These are phyloP conservation scores for Pistacia integerrima DNA, from an alignment of 345 rosid species.

Conservation along the genomic window DNA sequence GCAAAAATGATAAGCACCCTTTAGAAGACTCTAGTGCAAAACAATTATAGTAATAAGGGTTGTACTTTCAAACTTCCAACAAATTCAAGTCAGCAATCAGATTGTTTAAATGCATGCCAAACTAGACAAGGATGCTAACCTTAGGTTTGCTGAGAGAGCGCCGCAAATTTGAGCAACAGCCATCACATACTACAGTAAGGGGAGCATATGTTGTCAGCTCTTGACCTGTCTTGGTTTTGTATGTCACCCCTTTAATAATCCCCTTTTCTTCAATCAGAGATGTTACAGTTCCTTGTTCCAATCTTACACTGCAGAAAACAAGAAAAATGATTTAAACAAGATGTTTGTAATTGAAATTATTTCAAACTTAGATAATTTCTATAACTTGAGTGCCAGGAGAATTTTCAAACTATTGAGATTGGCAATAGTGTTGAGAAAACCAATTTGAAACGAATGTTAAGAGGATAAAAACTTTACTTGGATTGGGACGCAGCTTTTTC, in stretches of 20 bases:
- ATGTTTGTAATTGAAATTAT: too few relatives aligned
- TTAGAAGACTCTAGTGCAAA: neutral
- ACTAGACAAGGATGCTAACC: neutral
- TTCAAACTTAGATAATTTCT: too few relatives aligned
- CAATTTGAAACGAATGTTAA: neutral
- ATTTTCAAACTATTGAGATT: too few relatives aligned
- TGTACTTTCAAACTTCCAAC: too few relatives aligned
- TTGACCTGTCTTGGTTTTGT: conserved; percentile 2
- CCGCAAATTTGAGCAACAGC: conserved; percentile 4
- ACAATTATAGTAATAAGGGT: too few relatives aligned
- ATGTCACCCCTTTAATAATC: conserved; percentile 9
- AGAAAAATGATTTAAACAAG: too few relatives aligned
- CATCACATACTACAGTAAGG: conserved; percentile 8
- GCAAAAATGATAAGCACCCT: neutral
- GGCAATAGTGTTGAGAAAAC: neutral
- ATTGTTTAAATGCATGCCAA: too few relatives aligned
- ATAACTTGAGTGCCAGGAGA: too few relatives aligned
- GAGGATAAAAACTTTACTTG: neutral
- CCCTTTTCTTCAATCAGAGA: conserved; percentile 9
- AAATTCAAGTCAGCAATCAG: too few relatives aligned
- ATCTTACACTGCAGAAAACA: conserved; percentile 2
- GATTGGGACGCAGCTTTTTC: neutral
- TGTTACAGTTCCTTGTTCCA: conserved; percentile 8
- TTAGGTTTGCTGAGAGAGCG: conserved; percentile 6
- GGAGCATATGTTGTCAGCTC: neutral